Base-by-base conservation (phyloP, 1,284 basidiomycete species). In the Malassezia nana region DNA sequence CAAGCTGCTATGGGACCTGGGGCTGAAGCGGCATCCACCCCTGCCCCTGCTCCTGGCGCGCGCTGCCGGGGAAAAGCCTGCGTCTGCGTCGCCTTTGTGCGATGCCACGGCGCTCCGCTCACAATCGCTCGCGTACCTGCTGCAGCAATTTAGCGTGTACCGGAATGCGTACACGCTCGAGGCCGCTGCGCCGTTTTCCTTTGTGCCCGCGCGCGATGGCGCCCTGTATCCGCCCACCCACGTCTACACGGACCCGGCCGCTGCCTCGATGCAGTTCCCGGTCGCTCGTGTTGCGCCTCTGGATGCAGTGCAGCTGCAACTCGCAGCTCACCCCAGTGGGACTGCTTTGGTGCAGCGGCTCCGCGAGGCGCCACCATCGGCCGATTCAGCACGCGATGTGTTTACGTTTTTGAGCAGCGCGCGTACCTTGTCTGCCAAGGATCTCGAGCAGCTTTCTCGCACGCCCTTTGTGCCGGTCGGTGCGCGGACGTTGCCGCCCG, bases 1-100 rank as follows among this genome's bases (percentile, higher is more conserved):
- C 0, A 88, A 85, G 67, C 82, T 96, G 62, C 76, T 95, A 22
- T 86, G 82, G 72, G 78, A 80, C 6, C 78, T 98, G 13, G 92
- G 91, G 2, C 76, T 98, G 16, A 80, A 79, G 40, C 81, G 83
- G 4, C 79, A 79, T 58, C 90, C 91, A 1, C 82, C 85, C 1
- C 72, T 92, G 29, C 78, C 81, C 7, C 78, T 78, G 0, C 74
- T 91, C 2, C 6, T 60, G 18, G 58, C 32, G 45, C 62, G 60
- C 25, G 75, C 61, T 35, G 61, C 65, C 1, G 53, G 16, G 6
- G 39, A 33, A 6, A 41, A 44, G 0, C 16, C 44, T 12, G 52
- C 62, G 31, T 57, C 50, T 8, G 31, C 38, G 3, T 5, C 31
- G 13, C 31, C 31, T 4, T 6, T 32, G 15, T 18, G 16, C 18